Conservation (phyloP, 768 basidiomycete genomes). For the Pisolithus marmoratus region DNA sequence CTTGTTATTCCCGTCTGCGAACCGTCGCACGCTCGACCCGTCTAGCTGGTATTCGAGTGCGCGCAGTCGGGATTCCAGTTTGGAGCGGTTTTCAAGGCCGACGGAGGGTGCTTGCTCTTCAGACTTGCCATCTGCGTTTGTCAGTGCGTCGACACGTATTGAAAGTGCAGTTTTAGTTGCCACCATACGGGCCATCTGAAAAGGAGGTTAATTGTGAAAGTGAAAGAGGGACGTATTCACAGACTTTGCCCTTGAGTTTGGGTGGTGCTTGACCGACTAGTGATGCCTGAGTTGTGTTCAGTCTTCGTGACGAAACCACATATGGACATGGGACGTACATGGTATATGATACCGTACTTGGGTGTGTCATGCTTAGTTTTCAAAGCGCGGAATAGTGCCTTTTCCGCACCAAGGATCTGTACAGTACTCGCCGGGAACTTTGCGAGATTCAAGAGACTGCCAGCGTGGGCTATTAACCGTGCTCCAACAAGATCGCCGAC, state of each 20-base stretch:
- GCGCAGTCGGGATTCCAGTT: slow-evolving; percentile 90
- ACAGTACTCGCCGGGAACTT: slow-evolving; percentile 79
- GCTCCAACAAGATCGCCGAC: slow-evolving; percentile 78
- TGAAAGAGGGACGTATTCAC: slow-evolving; percentile 6
- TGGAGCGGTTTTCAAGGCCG: slow-evolving; percentile 89
- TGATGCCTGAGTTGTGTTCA: slow-evolving; percentile 56
- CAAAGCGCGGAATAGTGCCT: slow-evolving; percentile 69
- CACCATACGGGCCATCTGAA: slow-evolving; percentile 98
- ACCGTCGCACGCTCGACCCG: slow-evolving; percentile 62
- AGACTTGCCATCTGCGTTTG: slow-evolving; percentile 87
- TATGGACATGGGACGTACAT: slow-evolving; percentile 46
- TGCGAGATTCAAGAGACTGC: slow-evolving; percentile 61
- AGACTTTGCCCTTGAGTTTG: slow-evolving; percentile 94
- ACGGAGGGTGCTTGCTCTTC: slow-evolving; percentile 76
- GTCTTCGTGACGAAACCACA: slow-evolving; percentile 2
- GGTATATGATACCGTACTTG: slow-evolving; percentile 99
- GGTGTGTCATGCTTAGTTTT: slow-evolving; percentile 93
- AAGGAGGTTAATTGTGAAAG: slow-evolving; percentile 1
- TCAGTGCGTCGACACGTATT: slow-evolving; percentile 95
- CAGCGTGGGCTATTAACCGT: slow-evolving; percentile 68
- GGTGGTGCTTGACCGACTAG: slow-evolving; percentile 96
- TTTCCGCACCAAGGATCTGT: slow-evolving; percentile 73
- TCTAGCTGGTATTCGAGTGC: slow-evolving; percentile 83
- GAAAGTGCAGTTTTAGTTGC: slow-evolving; percentile 97
- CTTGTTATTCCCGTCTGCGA: slow-evolving; percentile 46